Percentiles rank a stretch among this genome's conserved stretches.
Conservation (phyloP, 441 rosid genomes). For the Croton laevigatus region DNA sequence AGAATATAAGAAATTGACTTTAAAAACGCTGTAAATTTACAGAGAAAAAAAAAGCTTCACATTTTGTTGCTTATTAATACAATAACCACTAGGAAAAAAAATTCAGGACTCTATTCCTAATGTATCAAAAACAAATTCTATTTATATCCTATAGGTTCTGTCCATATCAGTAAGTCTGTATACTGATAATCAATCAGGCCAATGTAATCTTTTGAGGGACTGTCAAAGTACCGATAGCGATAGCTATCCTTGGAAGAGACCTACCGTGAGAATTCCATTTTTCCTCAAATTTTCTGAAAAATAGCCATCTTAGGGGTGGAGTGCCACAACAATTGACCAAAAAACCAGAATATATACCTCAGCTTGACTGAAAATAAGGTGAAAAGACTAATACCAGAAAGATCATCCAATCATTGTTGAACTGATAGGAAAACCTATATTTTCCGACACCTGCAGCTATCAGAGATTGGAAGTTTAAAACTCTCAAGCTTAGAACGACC, state of each 20-base stretch:
- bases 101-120: too few species aligned
- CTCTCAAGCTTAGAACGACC: background rate
- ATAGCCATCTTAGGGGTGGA: background rate
- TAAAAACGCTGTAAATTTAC: too few species aligned
- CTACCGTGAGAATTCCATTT: too few species aligned
- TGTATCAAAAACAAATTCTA: too few species aligned
- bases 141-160: too few species aligned
- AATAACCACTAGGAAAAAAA: too few species aligned
- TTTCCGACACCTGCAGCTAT: background rate
- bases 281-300: too few species aligned
- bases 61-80: too few species aligned
- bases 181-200: too few species aligned
- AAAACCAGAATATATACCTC: background rate
- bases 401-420: background rate
- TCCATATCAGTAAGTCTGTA: too few species aligned
- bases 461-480: conserved; percentile 3
- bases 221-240: background rate
- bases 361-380: background rate
- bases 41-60: too few species aligned
- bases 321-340: conserved; percentile 2
- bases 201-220: background rate
- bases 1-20: too few species aligned
- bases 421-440: conserved; percentile 4
- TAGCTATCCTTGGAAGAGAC: background rate
- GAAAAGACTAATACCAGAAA: background rate